Percentiles rank a stretch among this genome's conserved stretches.
Evolutionary conservation across 768 basidiomycete species (phyloP).

Genomic region (Lactarius sanguifluus): DNA sequence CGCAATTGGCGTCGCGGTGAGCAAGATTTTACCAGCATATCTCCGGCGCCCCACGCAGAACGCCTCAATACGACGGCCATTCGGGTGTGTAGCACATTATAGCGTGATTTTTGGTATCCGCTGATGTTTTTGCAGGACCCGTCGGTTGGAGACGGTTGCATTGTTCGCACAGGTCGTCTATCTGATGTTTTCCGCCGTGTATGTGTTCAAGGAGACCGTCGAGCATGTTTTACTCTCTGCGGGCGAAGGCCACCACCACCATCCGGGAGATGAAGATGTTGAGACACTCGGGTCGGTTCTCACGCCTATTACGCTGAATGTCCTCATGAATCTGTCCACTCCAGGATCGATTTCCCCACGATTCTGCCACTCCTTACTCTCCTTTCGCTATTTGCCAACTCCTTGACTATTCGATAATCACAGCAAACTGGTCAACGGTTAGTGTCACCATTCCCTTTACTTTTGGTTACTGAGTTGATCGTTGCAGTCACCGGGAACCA

Average conservation of each 20-base stretch:
- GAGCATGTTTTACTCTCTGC: constrained; percentile 85
- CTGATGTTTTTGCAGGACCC: constrained; percentile 45
- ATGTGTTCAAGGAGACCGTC: constrained; percentile 95
- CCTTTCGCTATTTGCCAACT: constrained; percentile 55
- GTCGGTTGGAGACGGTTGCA: constrained; percentile 65
- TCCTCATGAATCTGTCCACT: constrained; percentile 8
- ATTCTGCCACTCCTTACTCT: constrained; percentile 55
- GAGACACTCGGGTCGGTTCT: constrained; percentile 43
- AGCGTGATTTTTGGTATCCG: background rate
- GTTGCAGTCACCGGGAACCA: constrained; percentile 58
- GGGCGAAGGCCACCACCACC: constrained; percentile 67
- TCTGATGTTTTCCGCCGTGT: constrained; percentile 90
- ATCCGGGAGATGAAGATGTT: constrained; percentile 55
- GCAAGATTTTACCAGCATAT: constrained; percentile 47
- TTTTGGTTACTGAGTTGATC: background rate
- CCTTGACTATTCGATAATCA: constrained; percentile 63
- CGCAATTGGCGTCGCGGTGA: constrained; percentile 71
- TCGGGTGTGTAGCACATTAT: constrained; percentile 49
- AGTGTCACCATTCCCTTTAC: constrained; percentile 32
- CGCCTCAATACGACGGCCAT: constrained; percentile 45
- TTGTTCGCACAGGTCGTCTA: constrained; percentile 92
- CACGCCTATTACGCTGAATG: background rate
- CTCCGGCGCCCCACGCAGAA: constrained; percentile 38
- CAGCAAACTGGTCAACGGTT: constrained; percentile 61
- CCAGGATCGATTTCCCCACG: constrained; percentile 67